Percentiles rank a stretch among this genome's conserved stretches.
phyloP scores from a whole-genome alignment of 805 yeast genomes.

The Myxozyma neglecta region DNA sequence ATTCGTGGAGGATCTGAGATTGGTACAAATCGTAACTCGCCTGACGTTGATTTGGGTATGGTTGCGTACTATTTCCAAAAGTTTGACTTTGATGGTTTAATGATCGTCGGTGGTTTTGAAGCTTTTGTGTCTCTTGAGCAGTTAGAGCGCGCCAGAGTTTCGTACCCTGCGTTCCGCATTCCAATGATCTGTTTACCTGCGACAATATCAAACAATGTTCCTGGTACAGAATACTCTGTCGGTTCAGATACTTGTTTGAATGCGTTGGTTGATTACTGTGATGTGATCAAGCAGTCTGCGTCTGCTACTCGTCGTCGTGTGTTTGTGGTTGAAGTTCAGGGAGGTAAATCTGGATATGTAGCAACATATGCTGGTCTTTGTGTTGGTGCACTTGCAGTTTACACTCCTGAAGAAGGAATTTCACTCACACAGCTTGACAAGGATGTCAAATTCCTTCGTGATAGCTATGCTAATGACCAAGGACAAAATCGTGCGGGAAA shows the following conservation, averaged over 20 bases:
- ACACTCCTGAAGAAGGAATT: constrained; percentile 85
- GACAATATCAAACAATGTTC: constrained; percentile 95
- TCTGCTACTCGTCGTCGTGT: constrained; percentile 91
- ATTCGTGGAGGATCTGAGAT: constrained; percentile 92
- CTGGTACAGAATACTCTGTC: constrained; percentile 96
- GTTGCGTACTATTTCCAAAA: constrained; percentile 92
- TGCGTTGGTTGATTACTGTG: constrained; percentile 87
- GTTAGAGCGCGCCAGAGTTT: constrained; percentile 69
- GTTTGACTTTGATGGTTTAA: constrained; percentile 80
- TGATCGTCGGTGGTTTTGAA: constrained; percentile 95
- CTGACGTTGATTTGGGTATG: constrained; percentile 80
- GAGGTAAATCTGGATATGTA: constrained; percentile 93
- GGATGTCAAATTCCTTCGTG: constrained; percentile 70
- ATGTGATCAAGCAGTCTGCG: constrained; percentile 90
- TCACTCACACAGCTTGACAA: constrained; percentile 65
- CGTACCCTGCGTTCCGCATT: constrained; percentile 88
- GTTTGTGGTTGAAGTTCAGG: constrained; percentile 96
- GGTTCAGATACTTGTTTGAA: constrained; percentile 97
- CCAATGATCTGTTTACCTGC: constrained; percentile 95
- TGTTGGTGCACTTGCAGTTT: constrained; percentile 88
- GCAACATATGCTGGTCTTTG: constrained; percentile 83
- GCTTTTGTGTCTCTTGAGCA: constrained; percentile 86
- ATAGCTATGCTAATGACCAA: constrained; percentile 66
- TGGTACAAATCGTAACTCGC: constrained; percentile 90
- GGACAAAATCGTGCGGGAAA: constrained; percentile 86